Evolutionary conservation across 768 basidiomycete genomes (phyloP).

Genomic region (Mycena indigotica): DNA sequence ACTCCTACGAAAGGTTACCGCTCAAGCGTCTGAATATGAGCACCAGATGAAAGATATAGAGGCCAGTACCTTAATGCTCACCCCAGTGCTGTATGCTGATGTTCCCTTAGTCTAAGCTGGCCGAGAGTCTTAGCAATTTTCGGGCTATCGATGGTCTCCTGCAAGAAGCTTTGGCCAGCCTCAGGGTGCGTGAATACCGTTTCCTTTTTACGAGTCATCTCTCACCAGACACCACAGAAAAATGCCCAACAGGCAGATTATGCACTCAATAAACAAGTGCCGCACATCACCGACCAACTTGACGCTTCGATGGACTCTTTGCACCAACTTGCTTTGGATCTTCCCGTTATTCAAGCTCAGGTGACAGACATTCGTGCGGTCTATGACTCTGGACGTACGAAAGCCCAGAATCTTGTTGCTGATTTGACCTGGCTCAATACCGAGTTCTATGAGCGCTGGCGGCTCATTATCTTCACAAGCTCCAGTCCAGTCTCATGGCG

Average conservation of each 20-base stretch:
- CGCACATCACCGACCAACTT: slow-evolving; percentile 61
- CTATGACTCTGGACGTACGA: slow-evolving; percentile 71
- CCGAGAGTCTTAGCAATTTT: slow-evolving; percentile 74
- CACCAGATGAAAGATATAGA: slow-evolving; percentile 64
- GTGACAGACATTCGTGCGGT: slow-evolving; percentile 62
- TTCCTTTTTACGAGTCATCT: background rate
- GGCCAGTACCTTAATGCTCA: slow-evolving; percentile 34
- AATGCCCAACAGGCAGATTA: slow-evolving; percentile 61
- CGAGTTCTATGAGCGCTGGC: slow-evolving; percentile 75
- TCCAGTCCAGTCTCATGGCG: slow-evolving; percentile 71
- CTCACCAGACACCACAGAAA: slow-evolving; percentile 40
- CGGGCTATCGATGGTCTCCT: slow-evolving; percentile 71
- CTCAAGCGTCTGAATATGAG: slow-evolving; percentile 53
- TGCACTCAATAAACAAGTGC: slow-evolving; percentile 60
- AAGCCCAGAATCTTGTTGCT: slow-evolving; percentile 65
- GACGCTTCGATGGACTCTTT: slow-evolving; percentile 63
- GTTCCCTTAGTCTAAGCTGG: slow-evolving; percentile 61
- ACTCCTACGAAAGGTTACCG: slow-evolving; percentile 47
- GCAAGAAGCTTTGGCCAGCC: slow-evolving; percentile 60
- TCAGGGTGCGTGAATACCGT: slow-evolving; percentile 51
- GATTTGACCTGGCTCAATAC: slow-evolving; percentile 79
- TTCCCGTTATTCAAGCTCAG: slow-evolving; percentile 65
- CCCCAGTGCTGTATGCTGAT: background rate
- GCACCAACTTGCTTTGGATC: slow-evolving; percentile 53
- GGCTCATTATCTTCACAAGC: slow-evolving; percentile 71